phyloP scores from a whole-genome alignment of 2,329 filamentous ascomycete species.

The Aureobasidium lini region DNA sequence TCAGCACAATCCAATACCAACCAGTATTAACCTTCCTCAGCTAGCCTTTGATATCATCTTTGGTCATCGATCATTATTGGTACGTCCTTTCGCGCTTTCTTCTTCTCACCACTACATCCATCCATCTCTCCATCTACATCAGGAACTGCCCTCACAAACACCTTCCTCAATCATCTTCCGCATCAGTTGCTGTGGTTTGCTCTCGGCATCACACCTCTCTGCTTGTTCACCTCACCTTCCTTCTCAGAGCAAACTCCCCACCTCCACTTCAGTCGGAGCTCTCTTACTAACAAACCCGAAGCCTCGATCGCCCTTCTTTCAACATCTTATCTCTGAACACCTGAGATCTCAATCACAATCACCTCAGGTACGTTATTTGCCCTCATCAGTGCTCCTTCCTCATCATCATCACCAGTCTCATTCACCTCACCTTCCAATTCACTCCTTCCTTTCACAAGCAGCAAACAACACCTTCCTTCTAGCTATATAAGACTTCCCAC shows the following conservation, averaged over 20 bases:
- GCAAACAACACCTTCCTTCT: constrained; percentile 2
- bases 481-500: neutral
- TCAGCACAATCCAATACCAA: neutral
- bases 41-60: neutral
- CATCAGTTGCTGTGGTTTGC: neutral
- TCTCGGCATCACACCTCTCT: neutral
- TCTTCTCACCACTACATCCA: neutral
- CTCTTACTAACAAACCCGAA: neutral
- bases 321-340: neutral
- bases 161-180: neutral
- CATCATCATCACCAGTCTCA: no score
- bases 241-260: neutral
- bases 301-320: neutral
- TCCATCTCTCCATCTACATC: neutral
- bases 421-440: neutral
- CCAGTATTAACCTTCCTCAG: neutral
- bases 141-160: neutral
- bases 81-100: neutral
- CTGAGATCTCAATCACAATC: neutral
- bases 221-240: neutral
- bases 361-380: neutral
- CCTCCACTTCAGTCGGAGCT: neutral
- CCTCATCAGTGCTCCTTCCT: neutral
- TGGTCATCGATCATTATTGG: neutral
- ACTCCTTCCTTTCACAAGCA: neutral